Evolutionary conservation across 2,329 filamentous ascomycete genomes (phyloP), one percentile per base, ranked within the genome.

Genomic region (Botrytis sinoallii): DNA sequence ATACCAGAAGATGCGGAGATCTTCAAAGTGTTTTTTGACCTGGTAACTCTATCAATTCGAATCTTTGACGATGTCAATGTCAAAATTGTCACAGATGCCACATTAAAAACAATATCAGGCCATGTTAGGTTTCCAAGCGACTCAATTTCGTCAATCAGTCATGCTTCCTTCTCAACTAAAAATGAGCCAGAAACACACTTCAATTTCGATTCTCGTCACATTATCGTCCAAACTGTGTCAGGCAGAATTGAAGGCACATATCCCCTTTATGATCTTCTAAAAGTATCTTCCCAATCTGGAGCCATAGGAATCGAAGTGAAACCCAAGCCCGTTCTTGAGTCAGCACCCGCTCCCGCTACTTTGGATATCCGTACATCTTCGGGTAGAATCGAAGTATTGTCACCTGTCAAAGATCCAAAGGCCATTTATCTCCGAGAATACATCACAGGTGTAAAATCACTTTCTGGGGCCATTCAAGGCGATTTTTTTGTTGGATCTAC

Each of bases 1-100:
- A 71, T 81, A 60, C 80, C 79, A n/a, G 78, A 80, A 38, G 72
- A 77, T 75, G 75, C 75, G 32, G 46, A 78, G 48, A 75, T 81
- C 7, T 72, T 70, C 3, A 72, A 74, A 5, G 60, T 81, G 7
- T 38, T 74, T 12, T 73, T 81, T 16, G 73, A 78, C 35, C 63
- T 76, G 48, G 74, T 76, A 60, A 73, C 75, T 44, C 77, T 81
- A 52, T 74, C 65, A 1, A 57, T 80, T 10, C 73, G 75, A 52
- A 32, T 68, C 18, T 76, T 78, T 20, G 76, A 79, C 16, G 75
- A 79, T 22, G 77, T 75, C 65, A 79, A 78, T 46, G 57, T 80
- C 32, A 78, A 78, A 12, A 76, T 80, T 8, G 69, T 68, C 64
- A 74, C 73, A 6, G 60, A 55, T 4, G 73, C 78, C 8, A 75